Evolutionary conservation across 352 stramenopile species (phyloP), one percentile per base, ranked within the genome.

Genomic region (Globisporangium ultimum): DNA sequence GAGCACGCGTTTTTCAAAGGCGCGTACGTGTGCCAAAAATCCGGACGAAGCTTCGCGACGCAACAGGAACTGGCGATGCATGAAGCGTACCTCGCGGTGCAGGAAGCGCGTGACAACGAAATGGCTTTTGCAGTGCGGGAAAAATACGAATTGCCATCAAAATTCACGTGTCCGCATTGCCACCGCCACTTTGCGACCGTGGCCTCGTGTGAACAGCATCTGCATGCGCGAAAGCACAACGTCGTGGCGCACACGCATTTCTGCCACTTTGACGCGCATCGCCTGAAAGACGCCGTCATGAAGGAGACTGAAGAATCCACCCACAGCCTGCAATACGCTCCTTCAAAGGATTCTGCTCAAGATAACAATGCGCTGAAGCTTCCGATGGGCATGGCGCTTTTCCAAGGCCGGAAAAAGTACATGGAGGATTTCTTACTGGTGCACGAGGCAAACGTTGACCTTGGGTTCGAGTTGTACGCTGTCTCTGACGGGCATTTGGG

Each of bases 401-500:
- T 98, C 55, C 92, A 98, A 81, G 95, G 95, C 32, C 81, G 94
- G 40, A 87, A 95, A 69, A 79, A 79, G 53, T 96, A 93, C 67
- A 98, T 98, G 74, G 95, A 99, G 78, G 96, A 96, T 50, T 78
- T 85, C 20, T 59, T 90, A 38, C 57, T 84, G 15, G 66, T 80
- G 4, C 60, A 66, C n/a, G 8, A 36, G 28, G 56, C 60, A 4
- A 66, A 77, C 34, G 41, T 64, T 17, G 60, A 71, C 51, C 57
- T 83, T 9, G 78, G 54, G 12, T 89, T 92, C 57, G 81, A 97
- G 28, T 87, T 98, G 55, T 98, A 96, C 67, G 95, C 89, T 13
- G 81, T 99, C n/a, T 91, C 98, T 42, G 96, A 99, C 74, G 96
- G 96, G 1, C 96, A 98, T 64, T 79, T 94, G 52, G 95, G 95